Evolutionary conservation across 2,329 filamentous ascomycete species (phyloP), one percentile per base, ranked within the genome.

Genomic region (Calcarisporium arbuscula): DNA sequence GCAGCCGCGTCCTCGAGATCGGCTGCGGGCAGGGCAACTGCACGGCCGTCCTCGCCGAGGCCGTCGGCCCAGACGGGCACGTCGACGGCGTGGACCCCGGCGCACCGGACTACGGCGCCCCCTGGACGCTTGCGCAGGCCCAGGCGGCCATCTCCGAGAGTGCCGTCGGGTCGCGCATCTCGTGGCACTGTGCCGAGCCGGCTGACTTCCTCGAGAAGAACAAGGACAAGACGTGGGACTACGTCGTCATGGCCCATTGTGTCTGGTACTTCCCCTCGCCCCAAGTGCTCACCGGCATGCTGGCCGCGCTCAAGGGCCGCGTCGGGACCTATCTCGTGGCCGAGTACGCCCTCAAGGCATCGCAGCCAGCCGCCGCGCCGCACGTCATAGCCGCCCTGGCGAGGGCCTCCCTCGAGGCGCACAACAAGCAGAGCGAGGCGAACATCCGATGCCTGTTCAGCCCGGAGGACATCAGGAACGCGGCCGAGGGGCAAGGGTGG

Each of bases 11-110:
- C 6, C 60, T 80, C 2, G 75, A 79, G 48, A 51, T 80, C 23
- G 74, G 74, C 32, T 78, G 74, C 51, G 75, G 74, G 1, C 75
- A 79, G 44, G 75, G 74, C 3, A 72, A 72, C 39, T 69, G 65
- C 44, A 77, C 75, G 2, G 59, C 65, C 9, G 68, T 67, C 4
- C 62, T 79, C 14, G 74, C 74, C 29, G 49, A 61, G 44, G 61
- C 47, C 15, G 62, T 72, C 2, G 65, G 67, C 4, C 47, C 60
- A 10, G 19, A 51, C 0, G 70, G 72, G 1, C 54, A 53, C 30
- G 56, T 77, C 11, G 64, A 65, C 33, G 73, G 70, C 5, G 50
- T 76, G 19, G 74, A 78, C 52, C 73, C 72, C 2, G 72, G 62
- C 0, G 45, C 55, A 1, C 50, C 63, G 7, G 60, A 68, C 43